Base-by-base conservation (phyloP, 345 rosid genomes). In the Carallia brachiata region DNA sequence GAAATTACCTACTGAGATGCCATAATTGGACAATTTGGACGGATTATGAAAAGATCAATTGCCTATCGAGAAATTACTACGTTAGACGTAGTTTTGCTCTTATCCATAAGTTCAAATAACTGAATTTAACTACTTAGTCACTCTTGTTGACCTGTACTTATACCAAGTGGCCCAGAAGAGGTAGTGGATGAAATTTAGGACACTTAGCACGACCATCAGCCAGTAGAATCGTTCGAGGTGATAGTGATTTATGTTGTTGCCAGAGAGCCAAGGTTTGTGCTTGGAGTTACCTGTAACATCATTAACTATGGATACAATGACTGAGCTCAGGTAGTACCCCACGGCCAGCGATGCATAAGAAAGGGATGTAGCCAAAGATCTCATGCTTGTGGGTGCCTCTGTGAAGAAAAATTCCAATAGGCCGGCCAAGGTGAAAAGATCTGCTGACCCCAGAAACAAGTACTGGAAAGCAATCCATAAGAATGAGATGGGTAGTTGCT, bases 371-470 rank as follows among this genome's bases (percentile, higher is more conserved):
- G 96, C 93, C 66, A 90, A 73, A 15, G 96, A 90, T 66, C 93
- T 85, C 96, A 90, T 88, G 56, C 88, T 81, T 0, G 83, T 17
- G 0, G 96, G 91, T 55, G 93, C 93, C 74, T 90, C 96, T 1
- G 91, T 81, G 79, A 90, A 90, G 90, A 90, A 90, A 72, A 85
- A 90, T 59, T 90, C 96, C 4, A 90, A 28, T 39, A 90, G 36
- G 8, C 96, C 96, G 36, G 93, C 93, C 73, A 88, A 75, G 36
- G 91, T 86, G 86, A 90, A 90, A 4, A 90, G 85, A 80, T 90
- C 96, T 50, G 93, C 96, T 32, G 96, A 90, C 0, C 96, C 96
- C 57, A 90, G 57, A 69, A 88, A 88, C 67, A 90, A 77, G 74
- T 87, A 90, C 17, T 90, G 96, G n/a, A 90, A 66, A 1, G 90